Evolutionary conservation across 2,329 filamentous ascomycete species (phyloP).

Genomic region (Penicillium palitans): DNA sequence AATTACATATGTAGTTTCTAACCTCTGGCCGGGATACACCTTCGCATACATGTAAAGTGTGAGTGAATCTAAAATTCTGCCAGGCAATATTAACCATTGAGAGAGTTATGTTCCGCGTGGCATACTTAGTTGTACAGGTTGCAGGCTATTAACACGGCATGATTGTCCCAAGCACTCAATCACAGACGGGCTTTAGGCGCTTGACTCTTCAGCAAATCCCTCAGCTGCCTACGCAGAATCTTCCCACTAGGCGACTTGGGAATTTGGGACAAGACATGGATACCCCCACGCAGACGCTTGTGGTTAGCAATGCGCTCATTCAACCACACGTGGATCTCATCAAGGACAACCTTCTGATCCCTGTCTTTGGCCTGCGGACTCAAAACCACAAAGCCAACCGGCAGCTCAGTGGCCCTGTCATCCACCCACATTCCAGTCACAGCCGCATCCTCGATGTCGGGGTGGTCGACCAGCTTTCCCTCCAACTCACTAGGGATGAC

Average conservation of each 20-base stretch:
- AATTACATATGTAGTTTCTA: too few species aligned
- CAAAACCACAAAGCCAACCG: constrained; percentile 24
- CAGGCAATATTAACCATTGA: too few species aligned
- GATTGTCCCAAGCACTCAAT: not conserved
- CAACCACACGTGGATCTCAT: constrained; percentile 23
- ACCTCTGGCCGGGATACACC: too few species aligned
- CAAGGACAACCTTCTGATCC: constrained; percentile 11
- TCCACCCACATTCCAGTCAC: constrained; percentile 25
- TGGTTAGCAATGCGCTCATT: constrained; percentile 32
- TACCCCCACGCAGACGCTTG: constrained; percentile 36
- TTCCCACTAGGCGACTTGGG: constrained; percentile 39
- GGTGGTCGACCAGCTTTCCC: constrained; percentile 24
- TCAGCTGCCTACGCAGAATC: constrained; percentile 30
- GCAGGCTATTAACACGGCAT: not conserved
- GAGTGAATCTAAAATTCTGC: too few species aligned
- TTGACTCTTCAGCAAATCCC: constrained; percentile 22
- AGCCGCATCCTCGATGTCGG: constrained; percentile 24
- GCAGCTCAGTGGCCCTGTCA: constrained; percentile 22
- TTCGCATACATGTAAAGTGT: too few species aligned
- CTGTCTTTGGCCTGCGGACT: constrained; percentile 7
- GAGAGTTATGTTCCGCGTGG: too few species aligned
- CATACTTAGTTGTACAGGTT: too few species aligned
- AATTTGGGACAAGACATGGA: constrained; percentile 34
- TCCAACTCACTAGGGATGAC: constrained; percentile 26
- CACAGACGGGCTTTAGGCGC: constrained; percentile 21